phyloP scores from a whole-genome alignment of 345 rosid genomes.

The Citrus unshiu region DNA sequence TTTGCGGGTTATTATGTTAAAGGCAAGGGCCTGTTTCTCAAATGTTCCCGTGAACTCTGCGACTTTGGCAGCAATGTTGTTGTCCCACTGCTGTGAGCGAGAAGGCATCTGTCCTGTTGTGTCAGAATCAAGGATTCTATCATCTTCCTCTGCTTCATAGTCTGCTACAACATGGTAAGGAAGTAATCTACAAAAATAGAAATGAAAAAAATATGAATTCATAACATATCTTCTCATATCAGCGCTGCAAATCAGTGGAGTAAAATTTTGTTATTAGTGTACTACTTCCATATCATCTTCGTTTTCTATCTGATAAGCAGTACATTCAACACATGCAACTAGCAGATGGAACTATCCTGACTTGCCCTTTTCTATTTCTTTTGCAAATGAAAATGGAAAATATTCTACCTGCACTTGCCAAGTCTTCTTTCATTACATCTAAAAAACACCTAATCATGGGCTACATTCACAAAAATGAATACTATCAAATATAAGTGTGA shows the following conservation, averaged over 20 bases:
- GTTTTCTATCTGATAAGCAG: not conserved
- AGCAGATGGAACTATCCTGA: not conserved
- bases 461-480: not conserved
- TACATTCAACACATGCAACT: not conserved
- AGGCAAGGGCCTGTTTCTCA: slow-evolving; percentile 81
- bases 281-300: not conserved
- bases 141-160: slow-evolving; percentile 97
- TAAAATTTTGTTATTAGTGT: not conserved
- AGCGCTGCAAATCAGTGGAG: not conserved
- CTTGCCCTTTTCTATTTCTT: not conserved
- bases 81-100: slow-evolving; percentile 88
- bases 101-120: slow-evolving; percentile 71
- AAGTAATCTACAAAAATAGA: slow-evolving; percentile 53
- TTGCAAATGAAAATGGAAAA: not conserved
- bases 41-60: slow-evolving; percentile 79
- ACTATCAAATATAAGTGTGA: not conserved
- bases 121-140: slow-evolving; percentile 80
- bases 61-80: slow-evolving; percentile 81
- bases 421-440: not conserved
- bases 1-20: slow-evolving; percentile 70
- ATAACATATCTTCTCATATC: not conserved
- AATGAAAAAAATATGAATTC: slow-evolving; percentile 1
- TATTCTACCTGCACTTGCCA: not conserved
- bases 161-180: slow-evolving; percentile 94
- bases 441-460: not conserved